These are phyloP conservation scores for Fomitopsis pinicola DNA, from an alignment of 1,284 basidiomycete genomes.

Conservation along the genomic window DNA sequence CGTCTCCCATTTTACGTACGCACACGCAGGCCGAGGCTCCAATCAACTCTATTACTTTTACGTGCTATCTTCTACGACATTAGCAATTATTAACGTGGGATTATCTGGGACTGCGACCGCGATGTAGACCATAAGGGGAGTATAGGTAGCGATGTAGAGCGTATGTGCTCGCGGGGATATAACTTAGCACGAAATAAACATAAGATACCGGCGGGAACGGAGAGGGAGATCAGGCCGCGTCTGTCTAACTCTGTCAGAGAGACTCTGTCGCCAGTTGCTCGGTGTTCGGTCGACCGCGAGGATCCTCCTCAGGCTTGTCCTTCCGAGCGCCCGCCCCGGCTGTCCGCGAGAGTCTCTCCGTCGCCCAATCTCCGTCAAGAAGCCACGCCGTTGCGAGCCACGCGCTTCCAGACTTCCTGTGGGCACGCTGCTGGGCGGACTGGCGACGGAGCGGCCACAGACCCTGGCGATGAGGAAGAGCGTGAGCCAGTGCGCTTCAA, in stretches of 20 bases:
- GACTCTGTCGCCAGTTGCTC: too few species aligned
- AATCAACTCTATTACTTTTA: neutral
- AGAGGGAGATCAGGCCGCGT: neutral
- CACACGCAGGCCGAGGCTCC: neutral
- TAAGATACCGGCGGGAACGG: conserved; percentile 6
- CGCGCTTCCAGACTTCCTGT: neutral
- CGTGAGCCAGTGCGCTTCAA: neutral
- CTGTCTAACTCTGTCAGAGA: neutral
- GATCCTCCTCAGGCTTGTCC: neutral
- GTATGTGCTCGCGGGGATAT: neutral
- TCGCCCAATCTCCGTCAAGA: neutral
- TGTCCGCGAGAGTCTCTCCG: neutral
- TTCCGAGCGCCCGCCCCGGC: neutral
- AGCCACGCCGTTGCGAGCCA: neutral
- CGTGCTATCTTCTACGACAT: conserved; percentile 5
- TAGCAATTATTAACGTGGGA: conserved; percentile 5
- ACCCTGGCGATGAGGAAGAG: neutral
- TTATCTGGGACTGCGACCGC: neutral
- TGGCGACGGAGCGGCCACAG: neutral
- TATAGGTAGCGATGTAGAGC: neutral
- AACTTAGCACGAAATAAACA: conserved; percentile 6
- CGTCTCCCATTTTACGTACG: conserved; percentile 3
- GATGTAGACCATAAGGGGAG: neutral
- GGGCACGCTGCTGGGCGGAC: neutral
- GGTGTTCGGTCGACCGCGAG: neutral